phyloP scores from a whole-genome alignment of 2,329 filamentous ascomycete genomes.

The Stemphylium lycopersici region DNA sequence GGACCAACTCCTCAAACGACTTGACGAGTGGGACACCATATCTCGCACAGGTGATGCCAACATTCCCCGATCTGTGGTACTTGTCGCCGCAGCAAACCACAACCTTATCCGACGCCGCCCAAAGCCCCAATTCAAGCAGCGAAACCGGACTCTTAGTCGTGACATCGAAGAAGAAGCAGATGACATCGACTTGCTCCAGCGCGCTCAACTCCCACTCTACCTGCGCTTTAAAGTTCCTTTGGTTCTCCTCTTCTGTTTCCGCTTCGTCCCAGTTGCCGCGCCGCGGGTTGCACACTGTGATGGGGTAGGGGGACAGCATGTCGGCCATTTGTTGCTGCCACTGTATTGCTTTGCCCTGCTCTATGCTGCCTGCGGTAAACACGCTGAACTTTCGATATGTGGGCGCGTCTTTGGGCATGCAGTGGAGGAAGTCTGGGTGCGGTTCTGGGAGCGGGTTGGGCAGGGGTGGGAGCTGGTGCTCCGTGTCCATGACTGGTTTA shows the following conservation, averaged over 20 bases:
- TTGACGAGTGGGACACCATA: slow-evolving; percentile 53
- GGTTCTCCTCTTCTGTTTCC: slow-evolving; percentile 35
- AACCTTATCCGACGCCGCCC: slow-evolving; percentile 52
- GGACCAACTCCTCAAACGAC: slow-evolving; percentile 51
- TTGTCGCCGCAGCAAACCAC: slow-evolving; percentile 61
- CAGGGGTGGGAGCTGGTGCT: neutral
- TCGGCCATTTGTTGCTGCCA: slow-evolving; percentile 59
- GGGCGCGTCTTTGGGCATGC: neutral
- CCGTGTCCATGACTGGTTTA: neutral
- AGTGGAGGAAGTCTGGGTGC: neutral
- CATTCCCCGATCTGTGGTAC: slow-evolving; percentile 66
- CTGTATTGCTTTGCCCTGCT: slow-evolving; percentile 51
- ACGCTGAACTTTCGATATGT: slow-evolving; percentile 41
- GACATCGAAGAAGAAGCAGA: slow-evolving; percentile 64
- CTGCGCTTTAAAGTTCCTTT: slow-evolving; percentile 57
- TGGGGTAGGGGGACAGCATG: slow-evolving; percentile 50
- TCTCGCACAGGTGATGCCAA: slow-evolving; percentile 62
- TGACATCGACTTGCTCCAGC: slow-evolving; percentile 59
- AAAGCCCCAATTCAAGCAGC: slow-evolving; percentile 66
- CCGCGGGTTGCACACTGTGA: slow-evolving; percentile 65
- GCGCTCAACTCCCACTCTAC: slow-evolving; percentile 67
- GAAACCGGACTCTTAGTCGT: slow-evolving; percentile 62
- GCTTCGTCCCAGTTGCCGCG: slow-evolving; percentile 64
- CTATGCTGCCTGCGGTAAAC: slow-evolving; percentile 67
- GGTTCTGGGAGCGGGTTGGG: neutral